Conservation (phyloP, 768 basidiomycete genomes). For the Mycena capillaripes region DNA sequence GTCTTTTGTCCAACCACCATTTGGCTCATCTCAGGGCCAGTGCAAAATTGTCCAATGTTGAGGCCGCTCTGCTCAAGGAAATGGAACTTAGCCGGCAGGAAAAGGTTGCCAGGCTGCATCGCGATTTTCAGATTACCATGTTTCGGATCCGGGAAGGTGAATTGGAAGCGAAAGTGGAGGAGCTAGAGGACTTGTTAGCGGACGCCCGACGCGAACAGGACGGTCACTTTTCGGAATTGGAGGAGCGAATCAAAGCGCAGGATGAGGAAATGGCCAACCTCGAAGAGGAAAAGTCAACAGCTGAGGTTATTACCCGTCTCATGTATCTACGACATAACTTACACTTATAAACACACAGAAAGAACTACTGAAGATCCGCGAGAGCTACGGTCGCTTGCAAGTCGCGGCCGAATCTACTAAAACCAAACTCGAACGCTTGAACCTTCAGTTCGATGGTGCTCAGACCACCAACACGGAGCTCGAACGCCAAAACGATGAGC, state of each 20-base stretch:
- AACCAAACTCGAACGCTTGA: slow-evolving; percentile 69
- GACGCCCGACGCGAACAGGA: slow-evolving; percentile 10
- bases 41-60: slow-evolving; percentile 68
- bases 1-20: slow-evolving; percentile 72
- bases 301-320: slow-evolving; percentile 55
- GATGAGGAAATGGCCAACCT: slow-evolving; percentile 53
- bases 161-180: slow-evolving; percentile 65
- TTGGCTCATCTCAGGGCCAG: slow-evolving; percentile 73
- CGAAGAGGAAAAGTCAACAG: slow-evolving; percentile 59
- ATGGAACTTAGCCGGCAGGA: slow-evolving; percentile 69
- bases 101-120: slow-evolving; percentile 69
- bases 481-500: slow-evolving; percentile 68
- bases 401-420: slow-evolving; percentile 59
- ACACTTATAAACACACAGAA: slow-evolving; percentile 45
- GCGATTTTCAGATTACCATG: slow-evolving; percentile 77
- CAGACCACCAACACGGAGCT: slow-evolving; percentile 67
- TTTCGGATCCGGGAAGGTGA: slow-evolving; percentile 76
- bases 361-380: slow-evolving; percentile 57
- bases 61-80: slow-evolving; percentile 63
- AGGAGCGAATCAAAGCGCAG: slow-evolving; percentile 43
- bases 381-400: slow-evolving; percentile 64
- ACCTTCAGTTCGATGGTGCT: slow-evolving; percentile 70
- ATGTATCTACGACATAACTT: slow-evolving; percentile 10
- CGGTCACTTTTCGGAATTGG: slow-evolving; percentile 11
- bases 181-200: slow-evolving; percentile 62